These are phyloP conservation scores for Ogataea salicorniae DNA, from an alignment of 805 yeast genomes.

Conservation along the genomic window DNA sequence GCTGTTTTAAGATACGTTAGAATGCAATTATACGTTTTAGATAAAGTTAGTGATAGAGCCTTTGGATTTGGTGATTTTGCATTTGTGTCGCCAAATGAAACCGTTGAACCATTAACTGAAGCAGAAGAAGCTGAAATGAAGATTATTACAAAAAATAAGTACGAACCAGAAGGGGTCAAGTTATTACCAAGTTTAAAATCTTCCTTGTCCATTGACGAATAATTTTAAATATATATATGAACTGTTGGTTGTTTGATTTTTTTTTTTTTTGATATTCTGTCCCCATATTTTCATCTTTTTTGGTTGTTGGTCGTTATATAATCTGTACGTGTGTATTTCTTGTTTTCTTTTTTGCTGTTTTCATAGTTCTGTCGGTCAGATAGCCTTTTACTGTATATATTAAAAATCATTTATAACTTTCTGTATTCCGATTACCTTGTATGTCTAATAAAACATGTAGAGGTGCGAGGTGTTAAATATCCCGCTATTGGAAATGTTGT, in stretches of 20 bases:
- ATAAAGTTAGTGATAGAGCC: slow-evolving; percentile 82
- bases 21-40: slow-evolving; percentile 82
- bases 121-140: slow-evolving; percentile 57
- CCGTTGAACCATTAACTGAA: slow-evolving; percentile 64
- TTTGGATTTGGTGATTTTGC: slow-evolving; percentile 87
- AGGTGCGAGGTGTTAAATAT: no score
- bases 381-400: no score
- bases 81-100: slow-evolving; percentile 77
- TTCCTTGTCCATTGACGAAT: slow-evolving; percentile 44
- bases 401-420: no score
- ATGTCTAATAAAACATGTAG: no score
- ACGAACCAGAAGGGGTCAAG: slow-evolving; percentile 42
- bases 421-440: no score
- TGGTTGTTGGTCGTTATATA: no score
- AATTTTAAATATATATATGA: slow-evolving; percentile 1
- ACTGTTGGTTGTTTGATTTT: no score
- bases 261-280: no score
- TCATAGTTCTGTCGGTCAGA: no score
- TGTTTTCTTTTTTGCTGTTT: no score
- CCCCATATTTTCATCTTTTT: neutral
- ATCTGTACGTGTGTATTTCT: no score
- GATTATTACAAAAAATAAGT: slow-evolving; percentile 45
- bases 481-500: no score
- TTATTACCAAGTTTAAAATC: slow-evolving; percentile 59
- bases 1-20: slow-evolving; percentile 87